Percentiles rank a stretch among this genome's conserved stretches.
These are phyloP conservation scores for Nepenthes gracilis DNA, from an alignment of 148 eudicot species.

Conservation along the genomic window DNA sequence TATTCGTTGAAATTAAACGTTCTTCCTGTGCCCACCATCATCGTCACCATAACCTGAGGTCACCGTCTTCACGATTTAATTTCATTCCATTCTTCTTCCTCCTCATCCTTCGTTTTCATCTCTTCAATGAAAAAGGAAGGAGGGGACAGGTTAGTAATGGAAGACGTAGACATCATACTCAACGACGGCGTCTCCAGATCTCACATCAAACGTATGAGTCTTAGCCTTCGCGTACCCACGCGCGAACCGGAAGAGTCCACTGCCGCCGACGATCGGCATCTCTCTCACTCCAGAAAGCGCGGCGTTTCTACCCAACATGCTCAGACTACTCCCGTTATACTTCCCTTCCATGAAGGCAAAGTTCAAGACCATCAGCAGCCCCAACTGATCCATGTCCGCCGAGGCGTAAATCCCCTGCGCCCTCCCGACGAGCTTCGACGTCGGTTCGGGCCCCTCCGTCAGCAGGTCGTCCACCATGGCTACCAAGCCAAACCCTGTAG, in stretches of 20 bases:
- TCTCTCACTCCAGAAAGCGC: constrained; percentile 9
- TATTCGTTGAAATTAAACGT: no score
- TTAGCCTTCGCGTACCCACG: constrained; percentile 16
- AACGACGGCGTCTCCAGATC: constrained; percentile 12
- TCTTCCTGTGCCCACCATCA: no score
- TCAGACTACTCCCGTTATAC: constrained; percentile 17
- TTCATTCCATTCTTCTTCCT: no score
- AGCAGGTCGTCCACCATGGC: constrained; percentile 13
- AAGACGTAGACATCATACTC: constrained; percentile 20
- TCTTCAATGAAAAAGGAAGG: no score
- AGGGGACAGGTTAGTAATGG: constrained; percentile 10
- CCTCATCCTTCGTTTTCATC: no score
- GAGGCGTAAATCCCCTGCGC: constrained; percentile 21
- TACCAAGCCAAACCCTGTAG: constrained; percentile 7
- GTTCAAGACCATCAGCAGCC: constrained; percentile 13
- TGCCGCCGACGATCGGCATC: constrained; percentile 24
- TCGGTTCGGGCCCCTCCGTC: constrained; percentile 4
- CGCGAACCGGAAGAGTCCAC: constrained; percentile 16
- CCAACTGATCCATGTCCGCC: constrained; percentile 3
- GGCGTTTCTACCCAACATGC: constrained; percentile 15
- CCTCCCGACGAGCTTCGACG: constrained; percentile 14
- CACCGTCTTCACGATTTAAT: no score
- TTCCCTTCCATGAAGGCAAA: constrained; percentile 17
- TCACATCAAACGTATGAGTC: constrained; percentile 5
- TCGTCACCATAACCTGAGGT: no score